phyloP scores from a whole-genome alignment of 768 basidiomycete species.

The Grammothele lineata region DNA sequence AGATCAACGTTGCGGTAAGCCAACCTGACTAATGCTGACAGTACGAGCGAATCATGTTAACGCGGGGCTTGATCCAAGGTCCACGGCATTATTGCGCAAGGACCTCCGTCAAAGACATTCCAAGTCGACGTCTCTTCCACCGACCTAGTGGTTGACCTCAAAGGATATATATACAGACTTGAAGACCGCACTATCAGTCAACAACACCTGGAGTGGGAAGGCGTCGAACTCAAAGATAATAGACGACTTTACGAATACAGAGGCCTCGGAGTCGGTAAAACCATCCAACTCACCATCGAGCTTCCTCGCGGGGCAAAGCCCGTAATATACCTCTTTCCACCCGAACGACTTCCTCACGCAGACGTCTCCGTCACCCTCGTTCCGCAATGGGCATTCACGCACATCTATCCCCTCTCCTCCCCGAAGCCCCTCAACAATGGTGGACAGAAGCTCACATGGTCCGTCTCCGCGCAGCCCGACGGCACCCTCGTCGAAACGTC shows the following conservation, averaged over 20 bases:
- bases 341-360: background rate
- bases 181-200: background rate
- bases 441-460: background rate
- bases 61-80: too few species aligned
- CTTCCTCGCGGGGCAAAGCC: background rate
- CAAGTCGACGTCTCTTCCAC: too few species aligned
- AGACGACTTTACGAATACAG: background rate
- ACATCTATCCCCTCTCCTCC: background rate
- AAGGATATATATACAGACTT: background rate
- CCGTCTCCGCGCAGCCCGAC: background rate
- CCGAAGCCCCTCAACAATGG: background rate
- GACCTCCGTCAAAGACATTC: too few species aligned
- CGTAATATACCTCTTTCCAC: slow-evolving; percentile 1
- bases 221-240: background rate
- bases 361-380: background rate
- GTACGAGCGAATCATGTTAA: too few species aligned
- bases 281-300: background rate
- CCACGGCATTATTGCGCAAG: too few species aligned
- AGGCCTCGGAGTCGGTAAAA: background rate
- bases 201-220: background rate
- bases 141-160: too few species aligned
- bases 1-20: too few species aligned
- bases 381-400: background rate
- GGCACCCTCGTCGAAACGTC: background rate
- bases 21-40: too few species aligned